A percentile compares a stretch with the other conserved stretches of the same genome.
Evolutionary conservation across 75 land plant species (phyloP).

Genomic region (Ceratopteris richardii): DNA sequence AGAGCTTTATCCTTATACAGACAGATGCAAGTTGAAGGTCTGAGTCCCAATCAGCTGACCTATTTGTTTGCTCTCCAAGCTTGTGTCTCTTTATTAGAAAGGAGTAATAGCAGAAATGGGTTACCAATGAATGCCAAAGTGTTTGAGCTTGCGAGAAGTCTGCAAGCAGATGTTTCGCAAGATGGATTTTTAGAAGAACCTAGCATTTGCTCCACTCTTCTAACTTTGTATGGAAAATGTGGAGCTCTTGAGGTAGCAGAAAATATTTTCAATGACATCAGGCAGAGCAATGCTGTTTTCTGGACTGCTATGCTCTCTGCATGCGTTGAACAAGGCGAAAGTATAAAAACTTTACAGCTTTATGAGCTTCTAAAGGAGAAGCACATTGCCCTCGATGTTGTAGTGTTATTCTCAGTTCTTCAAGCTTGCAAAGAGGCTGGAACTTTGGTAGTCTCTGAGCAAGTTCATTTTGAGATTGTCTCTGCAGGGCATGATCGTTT

Average conservation of each 20-base stretch:
- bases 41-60: no score
- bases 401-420: not conserved
- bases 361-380: not conserved
- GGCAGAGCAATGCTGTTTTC: not conserved
- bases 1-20: no score
- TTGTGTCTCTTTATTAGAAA: no score
- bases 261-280: conserved; percentile 5
- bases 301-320: conserved; percentile 1
- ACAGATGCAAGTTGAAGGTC: no score
- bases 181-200: no score
- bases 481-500: not conserved
- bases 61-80: no score
- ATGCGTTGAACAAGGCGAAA: not conserved
- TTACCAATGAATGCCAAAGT: no score
- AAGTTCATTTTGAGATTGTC: not conserved
- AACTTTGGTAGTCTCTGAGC: not conserved
- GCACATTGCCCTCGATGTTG: not conserved
- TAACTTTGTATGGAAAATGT: conserved; percentile 6
- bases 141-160: not conserved
- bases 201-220: not conserved
- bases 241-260: conserved; percentile 10
- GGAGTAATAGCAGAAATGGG: no score
- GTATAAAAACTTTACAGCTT: not conserved
- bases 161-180: not conserved
- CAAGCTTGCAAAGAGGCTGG: not conserved